phyloP scores from a whole-genome alignment of 2,329 filamentous ascomycete species.

The Coniochaeta ligniaria region DNA sequence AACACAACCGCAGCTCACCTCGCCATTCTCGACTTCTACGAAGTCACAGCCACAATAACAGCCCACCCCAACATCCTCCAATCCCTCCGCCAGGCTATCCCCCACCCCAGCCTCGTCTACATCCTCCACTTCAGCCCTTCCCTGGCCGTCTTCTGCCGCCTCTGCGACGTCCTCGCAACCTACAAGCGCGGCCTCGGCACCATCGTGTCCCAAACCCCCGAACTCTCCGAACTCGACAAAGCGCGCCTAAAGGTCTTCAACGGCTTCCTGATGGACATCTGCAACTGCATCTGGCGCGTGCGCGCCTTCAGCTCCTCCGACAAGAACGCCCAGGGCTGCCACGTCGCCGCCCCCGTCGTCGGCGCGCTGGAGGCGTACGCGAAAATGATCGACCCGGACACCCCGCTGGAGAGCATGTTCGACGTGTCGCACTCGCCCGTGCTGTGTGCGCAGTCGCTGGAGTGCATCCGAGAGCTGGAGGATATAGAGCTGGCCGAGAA shows the following conservation, averaged over 20 bases:
- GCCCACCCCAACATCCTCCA: conserved; percentile 41
- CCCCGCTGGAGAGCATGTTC: conserved; percentile 43
- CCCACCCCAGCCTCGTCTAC: conserved; percentile 62
- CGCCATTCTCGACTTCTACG: conserved; percentile 63
- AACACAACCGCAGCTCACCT: conserved; percentile 36
- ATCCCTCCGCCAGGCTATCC: conserved; percentile 58
- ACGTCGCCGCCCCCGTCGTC: conserved; percentile 37
- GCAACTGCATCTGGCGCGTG: conserved; percentile 75
- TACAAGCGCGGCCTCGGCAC: conserved; percentile 72
- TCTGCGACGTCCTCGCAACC: conserved; percentile 60
- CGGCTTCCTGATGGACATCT: conserved; percentile 78
- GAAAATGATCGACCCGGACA: conserved; percentile 34
- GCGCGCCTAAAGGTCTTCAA: conserved; percentile 67
- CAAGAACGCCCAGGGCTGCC: conserved; percentile 51
- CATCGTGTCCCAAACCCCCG: conserved; percentile 37
- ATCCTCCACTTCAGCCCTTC: conserved; percentile 60
- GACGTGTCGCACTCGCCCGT: conserved; percentile 52
- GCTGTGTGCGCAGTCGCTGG: conserved; percentile 47
- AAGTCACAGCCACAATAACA: conserved; percentile 50
- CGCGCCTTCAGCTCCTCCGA: conserved; percentile 63
- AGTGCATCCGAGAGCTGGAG: conserved; percentile 48
- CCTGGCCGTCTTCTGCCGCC: conserved; percentile 56
- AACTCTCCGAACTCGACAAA: conserved; percentile 41
- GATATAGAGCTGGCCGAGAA: conserved; percentile 39
- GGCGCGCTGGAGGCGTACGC: conserved; percentile 40